Base-by-base conservation (phyloP, 2,329 filamentous ascomycete species). In the Gnomoniopsis smithogilvyi region DNA sequence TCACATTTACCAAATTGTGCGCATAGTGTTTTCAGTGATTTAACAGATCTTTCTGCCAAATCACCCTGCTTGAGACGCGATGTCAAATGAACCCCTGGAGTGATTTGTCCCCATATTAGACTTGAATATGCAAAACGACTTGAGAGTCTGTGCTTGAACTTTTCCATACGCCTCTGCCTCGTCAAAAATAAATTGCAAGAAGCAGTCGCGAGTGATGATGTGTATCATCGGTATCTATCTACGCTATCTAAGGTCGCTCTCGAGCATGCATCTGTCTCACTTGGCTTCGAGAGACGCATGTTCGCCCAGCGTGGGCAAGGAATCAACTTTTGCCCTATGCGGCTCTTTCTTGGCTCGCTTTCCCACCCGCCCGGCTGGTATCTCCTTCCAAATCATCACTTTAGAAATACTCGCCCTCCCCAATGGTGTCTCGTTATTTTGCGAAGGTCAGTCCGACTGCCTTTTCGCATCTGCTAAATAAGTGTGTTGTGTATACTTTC, bases 151-250 rank as follows among this genome's bases (percentile, higher is more conserved):
- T 19, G 17, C 6, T 36, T 3, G 15, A 34, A 4, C 4, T 22
- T 51, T 15, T 33, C 26, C n/a, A 47, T 19, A 14, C 26, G n/a
- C 10, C 22, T 19, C n/a, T 21, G 15, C 30, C 30, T 12, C 24
- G 19, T 36, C 56, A 24, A 33, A 14, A 11, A 33, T 21, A 33
- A 14, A 11, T 22, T 21, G 36, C 51, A 52, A 52, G 34, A 22
- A 34, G 43, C 34, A 59, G 17, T 30, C 43, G 51, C 51, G 41
- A 38, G 59, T 52, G 56, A 59, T 61, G 59, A 61, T 61, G 59
- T 59, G 59, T 49, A 61, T 61, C 59, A 61, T 48, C 59, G 59
- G 56, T 61, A 61, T 61, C 59, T 61, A 61, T 59, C 59, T 61
- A 61, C 56, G 56, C 59, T 61, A 61, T 61, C 59, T 61, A 61